Evolutionary conservation across 23 red algal species (phyloP), one percentile per base, ranked within the genome.

Genomic region (Pyropia haitanensis): DNA sequence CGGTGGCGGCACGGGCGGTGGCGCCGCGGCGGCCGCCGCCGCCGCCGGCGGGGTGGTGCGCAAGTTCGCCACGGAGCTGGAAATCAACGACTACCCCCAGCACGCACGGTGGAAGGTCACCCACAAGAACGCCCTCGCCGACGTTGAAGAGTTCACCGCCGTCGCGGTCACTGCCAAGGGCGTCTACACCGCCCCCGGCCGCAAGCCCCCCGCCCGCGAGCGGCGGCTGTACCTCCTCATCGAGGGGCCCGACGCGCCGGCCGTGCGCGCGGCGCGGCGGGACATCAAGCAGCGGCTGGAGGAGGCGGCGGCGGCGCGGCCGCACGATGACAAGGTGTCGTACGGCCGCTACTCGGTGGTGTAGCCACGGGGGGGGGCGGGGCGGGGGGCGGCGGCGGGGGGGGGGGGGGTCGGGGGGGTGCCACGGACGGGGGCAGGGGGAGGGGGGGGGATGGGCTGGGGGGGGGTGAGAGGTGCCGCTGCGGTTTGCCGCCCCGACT

Each of bases 71-170:
- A 63, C 62, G 3, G 90, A 95, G 55, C 68, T 95, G 27, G 90
- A 95, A 51, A 95, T 95, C 30, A 95, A 95, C 71, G 90, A 95
- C 72, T 95, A 87, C 55, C 90, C 81, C 14, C 90, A 87, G 23
- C 75, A 87, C 59, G 90, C 90, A n/a, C 68, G 90, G 48, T 95
- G 90, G 90, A 67, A 81, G 27, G 90, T 95, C 16, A 88, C 81
- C 3, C 76, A 79, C 31, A 87, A 87, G 65, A 68, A 73, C 49
- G 66, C 80, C 10, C 56, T 95, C 50, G 75, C 66, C 26, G 90
- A 87, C 71, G 79, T 95, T 1, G 80, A 87, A 63, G 90, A 95
- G 46, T 87, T 81, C 49, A 95, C 90, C 63, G 78, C 75, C 18
- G 72, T 64, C 32, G 90, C 79, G n/a, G 64, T 78, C 27, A 95